phyloP scores from a whole-genome alignment of 306 rosid genomes.

The Erythrophleum fordii region DNA sequence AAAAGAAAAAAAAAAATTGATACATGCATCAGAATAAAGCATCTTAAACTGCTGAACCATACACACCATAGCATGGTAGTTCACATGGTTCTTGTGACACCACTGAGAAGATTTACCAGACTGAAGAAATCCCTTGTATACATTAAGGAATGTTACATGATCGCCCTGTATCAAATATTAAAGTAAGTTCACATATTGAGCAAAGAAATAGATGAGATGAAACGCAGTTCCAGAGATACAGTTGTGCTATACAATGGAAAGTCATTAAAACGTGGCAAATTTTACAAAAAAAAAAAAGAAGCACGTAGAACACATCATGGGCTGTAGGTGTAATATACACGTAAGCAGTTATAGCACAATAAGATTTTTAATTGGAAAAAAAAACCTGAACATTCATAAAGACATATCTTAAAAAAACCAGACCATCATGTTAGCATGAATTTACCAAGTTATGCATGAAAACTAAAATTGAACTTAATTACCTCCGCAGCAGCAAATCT shows the following conservation, averaged over 20 bases:
- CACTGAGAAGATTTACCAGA: constrained; percentile 94
- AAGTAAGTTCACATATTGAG: constrained; percentile 23
- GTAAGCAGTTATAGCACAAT: not conserved
- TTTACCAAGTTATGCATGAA: not conserved
- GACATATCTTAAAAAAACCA: not conserved
- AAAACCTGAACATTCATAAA: not conserved
- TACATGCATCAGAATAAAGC: constrained; percentile 12
- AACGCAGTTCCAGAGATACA: not conserved
- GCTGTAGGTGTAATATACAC: not conserved
- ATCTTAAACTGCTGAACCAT: constrained; percentile 26
- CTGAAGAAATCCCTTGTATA: constrained; percentile 90
- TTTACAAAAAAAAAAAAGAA: not conserved
- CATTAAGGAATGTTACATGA: constrained; percentile 87
- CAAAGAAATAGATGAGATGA: not conserved
- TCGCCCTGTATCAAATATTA: constrained; percentile 72
- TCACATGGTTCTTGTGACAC: constrained; percentile 87
- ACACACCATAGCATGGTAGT: constrained; percentile 95
- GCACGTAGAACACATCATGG: not conserved
- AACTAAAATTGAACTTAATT: constrained; percentile 17
- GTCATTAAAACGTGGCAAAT: not conserved
- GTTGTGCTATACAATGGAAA: constrained; percentile 22
- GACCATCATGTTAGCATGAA: not conserved
- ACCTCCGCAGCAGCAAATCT: constrained; percentile 96
- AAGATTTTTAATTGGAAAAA: not conserved
- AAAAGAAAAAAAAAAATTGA: constrained; percentile 26